Base-by-base conservation (phyloP, 257 asterid genomes). In the Jasminum sambac region DNA sequence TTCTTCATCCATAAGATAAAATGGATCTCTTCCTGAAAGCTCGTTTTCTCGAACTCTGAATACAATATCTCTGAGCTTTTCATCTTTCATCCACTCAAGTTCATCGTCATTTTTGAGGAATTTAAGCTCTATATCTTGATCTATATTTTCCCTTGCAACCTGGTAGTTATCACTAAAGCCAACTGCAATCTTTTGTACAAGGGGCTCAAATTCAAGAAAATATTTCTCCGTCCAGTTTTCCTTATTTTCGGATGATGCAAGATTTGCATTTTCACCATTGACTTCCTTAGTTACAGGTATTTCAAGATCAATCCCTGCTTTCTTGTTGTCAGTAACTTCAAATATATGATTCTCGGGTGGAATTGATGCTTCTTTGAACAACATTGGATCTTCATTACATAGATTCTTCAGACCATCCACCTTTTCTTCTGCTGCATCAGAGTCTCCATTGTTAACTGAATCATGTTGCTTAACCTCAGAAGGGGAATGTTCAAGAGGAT, bases 81-180 rank as follows among this genome's bases (percentile, higher is more conserved):
- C 95, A 81, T 91, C 94, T 81, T 85, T 88, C 98, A 95, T 89
- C 99, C 99, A 91, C 64, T 87, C 90, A 73, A 91, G 88, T 83
- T 91, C 99, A 68, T 67, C 71, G 62, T 74, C 84, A 69, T 81
- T 77, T 71, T 50, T 80, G 74, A 72, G 82, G 38, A 86, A 65
- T 78, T 85, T 76, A 16, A 83, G 94, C 65, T 74, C 84, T 64
- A 63, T 60, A 68, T 80, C 96, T 75, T 69, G 74, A 44, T 79
- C 77, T 41, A 88, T 81, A 70, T 82, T 95, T 78, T 87, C 90
- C 80, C 82, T 89, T 43, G 93, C 99, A 70, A 79, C 77, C 71
- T 19, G 61, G 80, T 88, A 95, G 75, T 83, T 91, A 43, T 89
- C 89, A 76, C 83, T 86, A 79, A 85, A 95, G 66, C 96, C 96